Base-by-base conservation (phyloP, 306 rosid genomes). In the Quercus bicolor region DNA sequence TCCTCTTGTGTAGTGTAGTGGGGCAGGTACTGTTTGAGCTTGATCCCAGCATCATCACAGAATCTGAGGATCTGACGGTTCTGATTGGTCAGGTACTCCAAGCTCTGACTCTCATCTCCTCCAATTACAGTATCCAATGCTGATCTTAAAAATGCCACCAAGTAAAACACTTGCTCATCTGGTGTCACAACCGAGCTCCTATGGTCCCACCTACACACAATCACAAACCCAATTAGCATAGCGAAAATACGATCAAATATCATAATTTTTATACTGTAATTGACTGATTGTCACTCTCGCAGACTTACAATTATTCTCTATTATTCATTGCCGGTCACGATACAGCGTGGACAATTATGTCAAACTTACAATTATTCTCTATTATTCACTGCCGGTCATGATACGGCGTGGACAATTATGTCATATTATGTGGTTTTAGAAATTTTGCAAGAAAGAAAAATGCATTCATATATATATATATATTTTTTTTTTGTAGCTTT, bases 111-210 rank as follows among this genome's bases (percentile, higher is more conserved):
- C 76, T 77, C 76, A 20, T 83, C 89, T 5, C 88, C 90, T 12
- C 5, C 53, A 2, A 40, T 40, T 8, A 40, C 45, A 18, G 59
- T 65, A 75, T 93, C 97, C 85, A 93, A 70, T 19, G 98, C 97
- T 29, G 98, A 93, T 79, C 98, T 87, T 62, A 95, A 85, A 86
- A 95, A 85, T 1, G 93, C 99, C 87, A 95, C 99, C 31, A 95
- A 83, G 86, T 95, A 95, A 85, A 95, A 95, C 72, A 95, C 88
- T 1, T 91, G 94, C 78, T 93, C 99, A 4, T 89, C 96, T 15
- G 93, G 92, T 8, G 86, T 93, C 90, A 93, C 97, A 78, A 72
- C 96, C 69, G 99, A 93, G 86, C 87, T 95, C 87, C 92, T 73
- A 31, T 84, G 81, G 90, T 91, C 96, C 98, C 99, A 95, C 87